Conservation (phyloP, 306 rosid genomes). For the Potentilla sterilis region DNA sequence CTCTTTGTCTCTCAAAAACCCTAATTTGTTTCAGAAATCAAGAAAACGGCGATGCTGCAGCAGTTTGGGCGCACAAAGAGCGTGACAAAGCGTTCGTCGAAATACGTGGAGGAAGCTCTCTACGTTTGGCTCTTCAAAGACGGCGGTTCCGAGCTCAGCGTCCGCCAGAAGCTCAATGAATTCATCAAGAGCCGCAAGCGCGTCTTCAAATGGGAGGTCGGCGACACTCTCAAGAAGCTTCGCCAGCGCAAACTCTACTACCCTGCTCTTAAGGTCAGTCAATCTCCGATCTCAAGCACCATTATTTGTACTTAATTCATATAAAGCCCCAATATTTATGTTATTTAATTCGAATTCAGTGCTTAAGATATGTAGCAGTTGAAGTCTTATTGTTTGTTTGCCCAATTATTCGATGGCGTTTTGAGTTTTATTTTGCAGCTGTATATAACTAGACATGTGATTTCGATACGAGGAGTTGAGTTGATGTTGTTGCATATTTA, state of each 20-base stretch:
- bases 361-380: too few relatives aligned
- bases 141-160: slow-evolving; percentile 55
- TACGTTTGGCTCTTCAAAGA: slow-evolving; percentile 69
- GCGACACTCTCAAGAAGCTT: slow-evolving; percentile 80
- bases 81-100: slow-evolving; percentile 62
- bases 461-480: not conserved
- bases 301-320: not conserved
- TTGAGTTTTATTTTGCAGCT: not conserved
- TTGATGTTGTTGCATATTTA: not conserved
- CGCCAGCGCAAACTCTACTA: slow-evolving; percentile 61
- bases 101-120: slow-evolving; percentile 76
- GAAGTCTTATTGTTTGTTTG: too few relatives aligned
- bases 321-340: too few relatives aligned
- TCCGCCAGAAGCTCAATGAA: slow-evolving; percentile 63
- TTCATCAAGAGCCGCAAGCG: slow-evolving; percentile 66
- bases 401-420: too few relatives aligned
- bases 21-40: not conserved
- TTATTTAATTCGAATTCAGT: too few relatives aligned
- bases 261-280: slow-evolving; percentile 81
- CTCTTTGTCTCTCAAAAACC: slow-evolving; percentile 4
- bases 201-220: slow-evolving; percentile 95
- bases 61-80: slow-evolving; percentile 58
- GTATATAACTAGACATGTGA: not conserved
- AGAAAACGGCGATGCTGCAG: slow-evolving; percentile 55
- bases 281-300: not conserved